A percentile compares a stretch with the other conserved stretches of the same genome.
These are phyloP conservation scores for Tetrapisispora pingtungensis DNA, from an alignment of 805 yeast species.

Conservation along the genomic window DNA sequence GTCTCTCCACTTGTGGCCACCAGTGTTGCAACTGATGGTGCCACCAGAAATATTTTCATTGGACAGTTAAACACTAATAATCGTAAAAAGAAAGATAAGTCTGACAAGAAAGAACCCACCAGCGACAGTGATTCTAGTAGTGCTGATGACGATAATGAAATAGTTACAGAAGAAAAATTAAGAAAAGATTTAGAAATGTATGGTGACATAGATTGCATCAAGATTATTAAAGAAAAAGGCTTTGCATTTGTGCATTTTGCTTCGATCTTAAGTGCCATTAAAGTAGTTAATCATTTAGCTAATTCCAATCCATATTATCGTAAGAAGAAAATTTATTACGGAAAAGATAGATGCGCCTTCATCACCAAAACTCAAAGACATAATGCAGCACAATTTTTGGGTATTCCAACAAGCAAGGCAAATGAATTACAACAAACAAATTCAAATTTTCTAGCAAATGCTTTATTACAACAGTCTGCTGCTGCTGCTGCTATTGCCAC, in stretches of 20 bases:
- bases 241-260: constrained; percentile 88
- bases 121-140: neutral
- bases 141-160: constrained; percentile 1
- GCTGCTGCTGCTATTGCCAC: constrained; percentile 98
- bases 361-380: constrained; percentile 93
- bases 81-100: constrained; percentile 1
- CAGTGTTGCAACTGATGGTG: constrained; percentile 75
- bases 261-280: constrained; percentile 75
- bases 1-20: constrained; percentile 65
- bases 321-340: constrained; percentile 75
- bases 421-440: constrained; percentile 64
- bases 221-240: constrained; percentile 68
- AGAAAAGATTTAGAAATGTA: constrained; percentile 54
- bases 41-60: constrained; percentile 87
- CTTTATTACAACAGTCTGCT: constrained; percentile 84
- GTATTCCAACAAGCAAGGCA: constrained; percentile 83
- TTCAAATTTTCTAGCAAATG: constrained; percentile 49
- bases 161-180: constrained; percentile 51
- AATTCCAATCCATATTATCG: constrained; percentile 53
- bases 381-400: constrained; percentile 90
- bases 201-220: constrained; percentile 80
- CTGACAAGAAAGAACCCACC: neutral
- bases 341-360: constrained; percentile 91
- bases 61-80: constrained; percentile 60
- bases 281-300: constrained; percentile 70